Evolutionary conservation across 208 protist species (phyloP), one percentile per base, ranked within the genome.

Genomic region (Trypanosoma platydactyli): DNA sequence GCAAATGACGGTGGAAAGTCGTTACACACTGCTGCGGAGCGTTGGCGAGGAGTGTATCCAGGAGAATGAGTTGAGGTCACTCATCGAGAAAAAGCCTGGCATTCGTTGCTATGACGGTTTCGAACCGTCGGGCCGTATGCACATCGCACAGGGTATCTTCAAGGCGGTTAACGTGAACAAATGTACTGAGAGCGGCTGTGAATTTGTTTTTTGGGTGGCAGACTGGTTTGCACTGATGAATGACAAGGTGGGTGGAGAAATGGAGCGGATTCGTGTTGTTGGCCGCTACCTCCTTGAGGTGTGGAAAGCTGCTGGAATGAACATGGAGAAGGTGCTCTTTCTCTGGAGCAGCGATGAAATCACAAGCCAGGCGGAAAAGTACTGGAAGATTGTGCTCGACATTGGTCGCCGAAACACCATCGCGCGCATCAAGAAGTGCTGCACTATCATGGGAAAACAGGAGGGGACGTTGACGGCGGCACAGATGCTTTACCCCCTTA

Each of bases 181-280:
- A 74, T 97, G 98, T 66, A 99, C 97, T 0, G 68, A 80, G 12
- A 79, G 81, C 15, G 99, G 99, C 35, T 96, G 97, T 65, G 94
- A 85, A 13, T 99, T 99, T 77, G 88, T 99, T 7, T 99, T 99
- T 74, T 99, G 98, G 94, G 97, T 99, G 20, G 99, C 99, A n/a
- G 99, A 99, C 84, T 99, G 98, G 98, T 99, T 99, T 76, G 99
- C 98, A 11, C 80, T 99, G 13, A 98, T 99, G 94, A 99, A 99
- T 78, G 94, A 99, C 79, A 99, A 99, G 83, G 99, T 99, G 64
- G 98, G 98, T 60, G 99, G 98, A 20, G 96, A 99, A 64, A 76
- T 99, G 20, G 83, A 98, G 13, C 99, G 98, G 52, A 99, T 99
- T 61, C 84, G 94, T 65, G 80, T 82, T 13, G 97, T 99, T 13